Evolutionary conservation across 176 grass and related monocot species (phyloP).

Genomic region (Eremochloa ophiuroides): DNA sequence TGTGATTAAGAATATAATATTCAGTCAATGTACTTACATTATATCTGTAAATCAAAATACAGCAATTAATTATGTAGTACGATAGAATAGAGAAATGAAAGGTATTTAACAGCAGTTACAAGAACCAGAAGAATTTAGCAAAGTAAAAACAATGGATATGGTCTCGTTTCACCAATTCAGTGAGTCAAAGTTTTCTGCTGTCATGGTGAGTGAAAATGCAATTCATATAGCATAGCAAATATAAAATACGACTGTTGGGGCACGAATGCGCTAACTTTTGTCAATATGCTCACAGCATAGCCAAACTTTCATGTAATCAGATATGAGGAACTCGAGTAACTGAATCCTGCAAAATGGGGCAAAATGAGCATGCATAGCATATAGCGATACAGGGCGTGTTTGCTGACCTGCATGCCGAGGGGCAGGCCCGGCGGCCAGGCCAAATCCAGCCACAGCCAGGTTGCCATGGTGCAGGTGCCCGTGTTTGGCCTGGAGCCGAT

Average conservation of each 20-base stretch:
- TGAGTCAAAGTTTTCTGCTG: neutral
- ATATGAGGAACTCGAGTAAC: conserved; percentile 78
- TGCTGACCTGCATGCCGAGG: no score
- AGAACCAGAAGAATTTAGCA: conserved; percentile 1
- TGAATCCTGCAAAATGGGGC: conserved; percentile 63
- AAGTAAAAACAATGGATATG: conserved; percentile 8
- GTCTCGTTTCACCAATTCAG: neutral
- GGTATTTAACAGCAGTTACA: neutral
- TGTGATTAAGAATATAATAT: neutral
- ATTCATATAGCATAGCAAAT: neutral
- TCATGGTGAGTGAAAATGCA: conserved; percentile 5
- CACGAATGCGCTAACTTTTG: conserved; percentile 49
- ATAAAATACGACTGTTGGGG: neutral
- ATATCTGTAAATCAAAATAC: neutral
- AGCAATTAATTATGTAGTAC: neutral
- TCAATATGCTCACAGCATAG: conserved; percentile 56
- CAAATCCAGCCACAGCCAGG: no score
- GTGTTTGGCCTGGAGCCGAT: no score
- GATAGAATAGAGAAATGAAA: neutral
- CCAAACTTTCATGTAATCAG: conserved; percentile 68
- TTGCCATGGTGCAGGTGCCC: no score
- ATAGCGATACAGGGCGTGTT: neutral
- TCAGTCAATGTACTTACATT: neutral
- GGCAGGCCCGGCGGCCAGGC: no score
- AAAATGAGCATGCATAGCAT: neutral